Evolutionary conservation across 441 rosid genomes (phyloP), one percentile per base, ranked within the genome.

Genomic region (Arabidopsis hybrid): DNA sequence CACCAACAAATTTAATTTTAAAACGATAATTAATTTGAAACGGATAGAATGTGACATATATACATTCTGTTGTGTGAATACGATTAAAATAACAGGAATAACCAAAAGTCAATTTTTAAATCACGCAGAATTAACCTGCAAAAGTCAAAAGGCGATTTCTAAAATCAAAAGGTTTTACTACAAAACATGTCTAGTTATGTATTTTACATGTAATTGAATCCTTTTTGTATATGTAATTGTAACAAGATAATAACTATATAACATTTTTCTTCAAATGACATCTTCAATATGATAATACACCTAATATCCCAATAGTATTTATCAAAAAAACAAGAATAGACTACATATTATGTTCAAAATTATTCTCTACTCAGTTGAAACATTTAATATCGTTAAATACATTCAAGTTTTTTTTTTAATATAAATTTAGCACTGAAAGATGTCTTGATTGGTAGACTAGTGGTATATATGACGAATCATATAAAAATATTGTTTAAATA

Each of bases 51-150:
- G 14, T 21, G 46, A 32, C 9, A 58, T 66, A 73, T 7, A 55
- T 29, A 43, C 13, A 53, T 18, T 18, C 32, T 31, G 62, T 16
- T 53, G 74, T 61, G 52, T 35, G 59, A 69, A 69, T 43, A 60
- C 50, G 39, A 60, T 17, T 67, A 39, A 14, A 59, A 58, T 50
- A 59, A 58, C 55, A 49, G 21, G 36, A 42, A 52, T 10, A 32
- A 18, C 46, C 18, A 6, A 66, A 60, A 60, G 62, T 60, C 47
- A 42, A 67, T 60, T 18, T 50, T 73, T 14, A 36, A 35, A 36
- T 16, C 4, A 14, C 26, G 43, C 62, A 26, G 14, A 29, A 53
- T 2, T 26, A 26, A 26, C 12, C 32, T 40, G 16, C 18, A 36
- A 0, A 51, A 32, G 32, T 56, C 60, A 38, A 56, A 63, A 63